Conservation (phyloP, 495 filamentous ascomycete species). For the Aspergillus homomorphus region DNA sequence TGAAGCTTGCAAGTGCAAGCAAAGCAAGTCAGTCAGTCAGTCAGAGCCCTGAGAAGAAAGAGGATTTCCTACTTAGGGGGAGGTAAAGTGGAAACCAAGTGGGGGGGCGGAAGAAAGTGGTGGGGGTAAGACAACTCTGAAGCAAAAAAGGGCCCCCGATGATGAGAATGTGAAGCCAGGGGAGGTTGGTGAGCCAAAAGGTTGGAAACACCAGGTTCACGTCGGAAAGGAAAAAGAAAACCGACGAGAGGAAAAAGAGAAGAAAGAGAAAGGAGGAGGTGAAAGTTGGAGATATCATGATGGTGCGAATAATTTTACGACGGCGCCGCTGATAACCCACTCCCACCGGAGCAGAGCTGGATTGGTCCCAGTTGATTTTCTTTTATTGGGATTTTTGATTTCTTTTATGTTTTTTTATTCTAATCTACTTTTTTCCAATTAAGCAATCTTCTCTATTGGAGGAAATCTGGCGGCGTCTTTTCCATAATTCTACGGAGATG, state of each 20-base stretch:
- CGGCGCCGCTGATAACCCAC: conserved; percentile 7
- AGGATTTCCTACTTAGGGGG: conserved; percentile 14
- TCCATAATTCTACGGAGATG: background rate
- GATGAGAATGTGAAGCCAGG: conserved; percentile 8
- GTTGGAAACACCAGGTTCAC: background rate
- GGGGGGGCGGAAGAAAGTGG: conserved; percentile 11
- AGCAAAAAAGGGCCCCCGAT: conserved; percentile 12
- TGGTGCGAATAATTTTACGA: conserved; percentile 26
- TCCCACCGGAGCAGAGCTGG: background rate
- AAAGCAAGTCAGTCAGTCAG: too few species aligned
- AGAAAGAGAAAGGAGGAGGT: conserved; percentile 12
- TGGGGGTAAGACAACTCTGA: conserved; percentile 12
- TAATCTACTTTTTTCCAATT: background rate
- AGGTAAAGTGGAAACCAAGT: conserved; percentile 5
- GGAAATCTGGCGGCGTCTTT: background rate
- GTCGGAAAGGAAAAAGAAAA: background rate
- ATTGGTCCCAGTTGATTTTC: background rate
- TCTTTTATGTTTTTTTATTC: background rate
- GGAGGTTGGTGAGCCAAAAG: conserved; percentile 4
- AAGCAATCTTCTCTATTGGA: background rate
- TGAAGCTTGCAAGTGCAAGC: conserved; percentile 4
- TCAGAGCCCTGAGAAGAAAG: too few species aligned
- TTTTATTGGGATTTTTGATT: background rate
- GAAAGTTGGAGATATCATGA: conserved; percentile 19
- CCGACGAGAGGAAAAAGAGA: conserved; percentile 16